These are phyloP conservation scores for Proliferodiscus dingleyae DNA, from an alignment of 2,329 filamentous ascomycete genomes.

Conservation along the genomic window DNA sequence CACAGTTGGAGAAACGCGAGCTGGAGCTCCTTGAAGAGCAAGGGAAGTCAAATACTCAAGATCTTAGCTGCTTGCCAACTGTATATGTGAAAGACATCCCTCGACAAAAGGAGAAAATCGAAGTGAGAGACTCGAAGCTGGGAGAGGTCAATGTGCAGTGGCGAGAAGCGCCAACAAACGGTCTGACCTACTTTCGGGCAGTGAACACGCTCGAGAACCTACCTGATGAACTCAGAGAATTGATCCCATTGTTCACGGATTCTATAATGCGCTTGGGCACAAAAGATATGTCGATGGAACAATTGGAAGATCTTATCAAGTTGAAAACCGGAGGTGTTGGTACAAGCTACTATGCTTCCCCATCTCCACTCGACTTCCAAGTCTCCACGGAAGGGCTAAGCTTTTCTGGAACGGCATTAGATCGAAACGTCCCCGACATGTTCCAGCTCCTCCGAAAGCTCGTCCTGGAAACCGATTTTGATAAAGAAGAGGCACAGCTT, in stretches of 20 bases:
- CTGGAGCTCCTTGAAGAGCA: constrained; percentile 76
- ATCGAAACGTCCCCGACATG: constrained; percentile 87
- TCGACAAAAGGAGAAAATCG: constrained; percentile 59
- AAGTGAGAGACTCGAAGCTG: constrained; percentile 59
- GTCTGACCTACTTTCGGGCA: constrained; percentile 90
- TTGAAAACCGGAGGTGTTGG: constrained; percentile 90
- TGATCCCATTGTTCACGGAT: constrained; percentile 88
- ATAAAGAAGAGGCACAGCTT: constrained; percentile 71
- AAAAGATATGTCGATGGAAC: constrained; percentile 81
- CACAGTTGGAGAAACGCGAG: constrained; percentile 72
- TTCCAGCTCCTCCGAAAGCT: constrained; percentile 77
- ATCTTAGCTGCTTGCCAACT: constrained; percentile 82
- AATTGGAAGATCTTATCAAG: constrained; percentile 93
- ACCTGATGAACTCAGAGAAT: constrained; percentile 75
- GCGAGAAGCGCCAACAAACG: constrained; percentile 91
- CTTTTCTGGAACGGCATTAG: constrained; percentile 81
- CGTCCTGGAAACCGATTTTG: constrained; percentile 84
- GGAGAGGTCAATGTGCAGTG: constrained; percentile 72
- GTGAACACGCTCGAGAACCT: constrained; percentile 75
- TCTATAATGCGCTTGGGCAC: constrained; percentile 92
- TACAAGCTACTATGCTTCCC: constrained; percentile 76
- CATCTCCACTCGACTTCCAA: constrained; percentile 68
- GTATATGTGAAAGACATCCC: constrained; percentile 88
- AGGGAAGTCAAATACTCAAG: constrained; percentile 76
- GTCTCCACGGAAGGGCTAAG: constrained; percentile 75